Percentiles rank a stretch among this genome's conserved stretches.
Conservation (phyloP, 2,329 filamentous ascomycete genomes). For the Talaromyces sp. region DNA sequence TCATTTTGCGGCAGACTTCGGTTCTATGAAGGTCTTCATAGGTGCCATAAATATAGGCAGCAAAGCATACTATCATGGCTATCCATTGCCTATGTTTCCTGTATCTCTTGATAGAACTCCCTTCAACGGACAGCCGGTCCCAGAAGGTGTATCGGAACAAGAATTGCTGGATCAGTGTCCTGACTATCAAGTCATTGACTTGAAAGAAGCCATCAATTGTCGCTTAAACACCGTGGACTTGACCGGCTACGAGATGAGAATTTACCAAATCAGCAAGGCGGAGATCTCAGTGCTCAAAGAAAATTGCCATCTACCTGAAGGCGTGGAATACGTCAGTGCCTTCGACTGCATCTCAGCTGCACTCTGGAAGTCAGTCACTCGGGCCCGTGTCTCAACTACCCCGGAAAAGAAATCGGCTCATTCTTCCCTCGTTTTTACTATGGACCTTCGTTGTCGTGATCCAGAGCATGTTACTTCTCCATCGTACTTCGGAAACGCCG, state of each 20-base stretch:
- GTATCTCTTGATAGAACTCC: not conserved
- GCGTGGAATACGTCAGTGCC: conserved; percentile 25
- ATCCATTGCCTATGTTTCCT: not conserved
- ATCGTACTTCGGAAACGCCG: not conserved
- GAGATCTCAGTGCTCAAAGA: not conserved
- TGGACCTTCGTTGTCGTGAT: not conserved
- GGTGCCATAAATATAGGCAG: not conserved
- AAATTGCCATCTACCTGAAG: conserved; percentile 25
- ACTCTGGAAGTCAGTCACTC: conserved; percentile 27
- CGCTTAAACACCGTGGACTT: not conserved
- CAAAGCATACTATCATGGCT: not conserved
- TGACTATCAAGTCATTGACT: not conserved
- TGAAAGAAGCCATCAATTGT: not conserved
- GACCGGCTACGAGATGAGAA: not conserved
- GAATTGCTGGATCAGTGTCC: not conserved
- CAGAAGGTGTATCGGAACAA: not conserved
- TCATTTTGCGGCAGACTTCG: conserved; percentile 28
- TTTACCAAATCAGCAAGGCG: not conserved
- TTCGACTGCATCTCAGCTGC: conserved; percentile 30
- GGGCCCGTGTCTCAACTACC: conserved; percentile 24
- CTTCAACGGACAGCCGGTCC: not conserved
- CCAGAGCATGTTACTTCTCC: not conserved
- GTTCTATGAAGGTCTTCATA: conserved; percentile 23
- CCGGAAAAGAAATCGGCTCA: conserved; percentile 13
- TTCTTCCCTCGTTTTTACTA: not conserved